These are phyloP conservation scores for Coniochaeta sp. DNA, from an alignment of 2,329 filamentous ascomycete species.

Conservation along the genomic window DNA sequence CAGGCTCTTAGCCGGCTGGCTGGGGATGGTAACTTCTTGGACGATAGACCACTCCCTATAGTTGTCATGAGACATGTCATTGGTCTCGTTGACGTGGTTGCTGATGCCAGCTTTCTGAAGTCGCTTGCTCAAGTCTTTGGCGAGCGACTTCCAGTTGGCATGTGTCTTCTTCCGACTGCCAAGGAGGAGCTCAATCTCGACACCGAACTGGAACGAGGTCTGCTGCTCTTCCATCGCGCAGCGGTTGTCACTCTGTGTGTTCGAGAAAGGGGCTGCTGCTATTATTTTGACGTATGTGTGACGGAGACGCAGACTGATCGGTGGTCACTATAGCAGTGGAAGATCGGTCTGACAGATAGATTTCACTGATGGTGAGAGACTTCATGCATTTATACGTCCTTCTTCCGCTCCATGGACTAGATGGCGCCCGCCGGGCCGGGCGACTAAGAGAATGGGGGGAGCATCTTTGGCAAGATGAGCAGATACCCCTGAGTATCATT, in stretches of 20 bases:
- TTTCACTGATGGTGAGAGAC: too few relatives aligned
- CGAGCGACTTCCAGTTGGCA: conserved; percentile 24
- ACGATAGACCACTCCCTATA: conserved; percentile 29
- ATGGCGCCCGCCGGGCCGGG: too few relatives aligned
- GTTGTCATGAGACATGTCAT: conserved; percentile 18
- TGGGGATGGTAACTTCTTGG: conserved; percentile 27
- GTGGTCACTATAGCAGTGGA: too few relatives aligned
- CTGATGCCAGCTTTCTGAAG: conserved; percentile 22
- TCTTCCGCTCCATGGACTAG: too few relatives aligned
- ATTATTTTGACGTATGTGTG: too few relatives aligned
- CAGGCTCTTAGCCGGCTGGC: conserved; percentile 20
- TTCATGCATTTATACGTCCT: background rate
- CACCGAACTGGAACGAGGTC: conserved; percentile 21
- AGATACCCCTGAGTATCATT: background rate
- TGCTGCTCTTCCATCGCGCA: conserved; percentile 4
- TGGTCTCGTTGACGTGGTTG: conserved; percentile 24
- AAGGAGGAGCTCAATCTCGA: conserved; percentile 30
- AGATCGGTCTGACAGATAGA: too few relatives aligned
- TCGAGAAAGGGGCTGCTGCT: too few relatives aligned
- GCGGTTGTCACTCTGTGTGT: too few relatives aligned
- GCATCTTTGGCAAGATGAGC: background rate
- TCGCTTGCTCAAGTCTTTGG: conserved; percentile 22
- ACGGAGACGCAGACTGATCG: too few relatives aligned
- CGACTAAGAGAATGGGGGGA: background rate
- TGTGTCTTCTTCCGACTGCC: conserved; percentile 21